Base-by-base conservation (phyloP, 768 basidiomycete genomes). In the Infundibulicybe gibba region DNA sequence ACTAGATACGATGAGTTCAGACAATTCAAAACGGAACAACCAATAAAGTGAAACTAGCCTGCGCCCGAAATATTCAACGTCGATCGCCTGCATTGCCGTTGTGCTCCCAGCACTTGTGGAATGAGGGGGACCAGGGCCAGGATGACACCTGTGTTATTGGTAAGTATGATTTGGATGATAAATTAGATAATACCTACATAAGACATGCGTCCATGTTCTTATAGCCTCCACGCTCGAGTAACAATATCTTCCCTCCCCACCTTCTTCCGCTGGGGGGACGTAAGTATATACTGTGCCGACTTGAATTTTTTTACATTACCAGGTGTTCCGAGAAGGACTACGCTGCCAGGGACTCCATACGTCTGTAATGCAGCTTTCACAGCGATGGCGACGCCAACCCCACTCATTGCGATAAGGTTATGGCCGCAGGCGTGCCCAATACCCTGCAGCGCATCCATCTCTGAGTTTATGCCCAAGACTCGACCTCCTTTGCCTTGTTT, bases 191-290 rank as follows among this genome's bases (percentile, higher is more conserved):
- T 37, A 43, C 66, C 37, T 56, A 85, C 90, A 90, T 90, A 54
- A 92, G 59, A 58, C 90, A 90, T 14, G 76, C 77, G 58, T 92
- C 82, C 87, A 94, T 91, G n/a, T 78, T 85, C 14, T 77, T 62
- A 65, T 94, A 94, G 12, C 75, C 91, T 33, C 90, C 90, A 13
- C 76, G 74, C 49, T 91, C 77, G 10, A 92, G 69, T 16, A 94
- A 68, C 30, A 79, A 75, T 40, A 84, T 71, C 66, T 94, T 94
- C 91, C 91, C 10, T 81, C 86, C 10, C 86, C 85, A 10, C 68
- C 66, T 67, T 93, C 90, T 65, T 93, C 90, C 21, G 83, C 90
- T 87, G 39, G 40, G 43, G 9, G 40, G 5, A 57, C 51, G 44
- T 39, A 40, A 43, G 25, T 19, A 44, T 41, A n/a, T n/a, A n/a